Percentiles rank a stretch among this genome's conserved stretches.
Conservation (phyloP, 768 basidiomycete species). For the Amylocystis lapponica region DNA sequence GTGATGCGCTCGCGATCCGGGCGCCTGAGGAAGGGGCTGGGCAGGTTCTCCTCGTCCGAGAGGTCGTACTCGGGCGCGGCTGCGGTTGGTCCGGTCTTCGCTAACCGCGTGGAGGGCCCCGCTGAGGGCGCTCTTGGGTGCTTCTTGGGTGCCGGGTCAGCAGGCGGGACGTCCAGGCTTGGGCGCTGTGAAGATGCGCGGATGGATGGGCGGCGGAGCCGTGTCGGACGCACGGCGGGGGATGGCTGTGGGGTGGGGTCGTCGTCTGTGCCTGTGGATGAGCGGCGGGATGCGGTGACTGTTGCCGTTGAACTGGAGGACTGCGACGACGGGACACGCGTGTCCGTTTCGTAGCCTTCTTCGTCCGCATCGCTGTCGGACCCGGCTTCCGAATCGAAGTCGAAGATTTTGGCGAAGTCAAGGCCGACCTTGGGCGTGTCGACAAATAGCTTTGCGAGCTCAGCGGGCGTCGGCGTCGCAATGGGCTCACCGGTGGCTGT, state of each 20-base stretch:
- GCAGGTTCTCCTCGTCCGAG: slow-evolving; percentile 77
- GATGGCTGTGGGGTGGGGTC: slow-evolving; percentile 17
- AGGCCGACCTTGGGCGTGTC: slow-evolving; percentile 66
- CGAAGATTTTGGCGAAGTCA: slow-evolving; percentile 75
- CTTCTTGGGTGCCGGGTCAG: background rate
- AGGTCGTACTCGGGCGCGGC: slow-evolving; percentile 46
- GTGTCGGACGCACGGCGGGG: slow-evolving; percentile 14
- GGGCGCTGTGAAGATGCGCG: slow-evolving; percentile 19
- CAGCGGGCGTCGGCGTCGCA: slow-evolving; percentile 62
- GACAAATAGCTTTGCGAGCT: slow-evolving; percentile 61
- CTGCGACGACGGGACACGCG: slow-evolving; percentile 3
- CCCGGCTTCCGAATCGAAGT: slow-evolving; percentile 39
- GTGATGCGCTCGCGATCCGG: slow-evolving; percentile 33
- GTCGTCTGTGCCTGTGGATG: slow-evolving; percentile 30
- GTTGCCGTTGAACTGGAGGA: too few relatives aligned
- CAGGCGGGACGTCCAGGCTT: background rate
- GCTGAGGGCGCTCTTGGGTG: slow-evolving; percentile 1
- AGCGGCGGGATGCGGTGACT: slow-evolving; percentile 1
- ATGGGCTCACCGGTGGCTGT: slow-evolving; percentile 74
- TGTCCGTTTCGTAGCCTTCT: slow-evolving; percentile 24
- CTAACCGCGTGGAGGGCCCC: slow-evolving; percentile 4
- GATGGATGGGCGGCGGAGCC: slow-evolving; percentile 23
- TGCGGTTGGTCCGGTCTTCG: slow-evolving; percentile 3
- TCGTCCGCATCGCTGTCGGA: slow-evolving; percentile 23
- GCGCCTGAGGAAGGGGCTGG: slow-evolving; percentile 75